Evolutionary conservation across 1,139 yeast species (phyloP), one percentile per base, ranked within the genome.

Genomic region (Blastobotrys proliferans): DNA sequence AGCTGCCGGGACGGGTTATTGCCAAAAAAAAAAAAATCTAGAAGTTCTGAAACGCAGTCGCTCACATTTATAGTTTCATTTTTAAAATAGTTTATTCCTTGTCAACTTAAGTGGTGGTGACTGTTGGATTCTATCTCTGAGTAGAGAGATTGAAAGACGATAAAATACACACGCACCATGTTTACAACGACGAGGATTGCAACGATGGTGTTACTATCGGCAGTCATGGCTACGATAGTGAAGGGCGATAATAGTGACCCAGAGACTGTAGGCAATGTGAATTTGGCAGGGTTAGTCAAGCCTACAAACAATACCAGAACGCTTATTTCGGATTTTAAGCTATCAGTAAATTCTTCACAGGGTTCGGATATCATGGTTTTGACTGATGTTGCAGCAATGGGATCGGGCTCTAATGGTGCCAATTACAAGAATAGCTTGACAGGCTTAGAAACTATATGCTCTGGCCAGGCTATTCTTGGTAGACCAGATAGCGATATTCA

Each of bases 371-470:
- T 55, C 22, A 46, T 45, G 25, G 39, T 55, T 14, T 40, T 51
- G 2, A 49, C 54, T 8, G 51, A 55, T 16, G 40, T 56, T 11
- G 54, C 57, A 4, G 53, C 59, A 4, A 49, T 56, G 51, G 52
- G 58, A 6, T 44, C 51, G 10, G 46, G 48, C 10, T 48, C 52
- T n/a, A 57, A 56, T 17, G n/a, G n/a, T n/a, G 20, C 28, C 11
- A 28, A 28, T 20, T 24, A 21, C 18, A 27, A 33, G 16, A 49
- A 49, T n/a, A 48, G 53, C 6, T 16, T 48, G 14, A 40, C 51
- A 16, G 57, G 56, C 13, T 34, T 49, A 8, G 44, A 50, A 11
- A 48, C 49, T 16, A 40, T 58, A 6, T 58, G 62, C 42, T 48
- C 51, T 1, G 63, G 63, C 6, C 35, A 45, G n/a, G 49, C 56